Base-by-base conservation (phyloP, 371 early-diverging fungal genomes). In the Mortierella sp. region DNA sequence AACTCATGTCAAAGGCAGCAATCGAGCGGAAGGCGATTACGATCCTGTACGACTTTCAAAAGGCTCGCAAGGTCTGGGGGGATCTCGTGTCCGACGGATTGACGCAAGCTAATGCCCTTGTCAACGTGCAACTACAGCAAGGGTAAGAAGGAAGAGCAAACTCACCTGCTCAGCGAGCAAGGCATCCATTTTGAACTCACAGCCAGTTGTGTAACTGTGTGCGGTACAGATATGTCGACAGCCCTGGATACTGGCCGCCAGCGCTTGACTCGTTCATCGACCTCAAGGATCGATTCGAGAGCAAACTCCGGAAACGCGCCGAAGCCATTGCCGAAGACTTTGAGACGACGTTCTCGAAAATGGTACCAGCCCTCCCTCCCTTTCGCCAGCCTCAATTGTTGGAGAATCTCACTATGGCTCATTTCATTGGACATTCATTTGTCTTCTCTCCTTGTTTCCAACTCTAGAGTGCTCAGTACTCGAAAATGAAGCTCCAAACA, bases 41-140 rank as follows among this genome's bases (percentile, higher is more conserved):
- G 45, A 76, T 76, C 51, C 57, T 76, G 0, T 43, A 56, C 45
- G 76, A 68, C 44, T 76, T 76, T 50, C 76, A 76, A 29, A 55
- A 47, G 29, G 27, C 76, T 7, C 68, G 76, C 19, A 76, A 76
- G 58, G 69, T 76, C 19, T 76, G 76, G 76, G 57, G 64, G 8
- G 76, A 68, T 46, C 76, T 76, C 41, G 76, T 76, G 31, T 68
- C 68, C 14, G 76, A 76, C 57, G 76, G 76, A 29, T 57, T 76
- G 53, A 64, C 76, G 3, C 76, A 76, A 28, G 76, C 76, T 14
- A 76, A 76, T 53, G 64, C 69, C 2, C 57, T 76, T 4, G 76
- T 76, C 50, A 76, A 76, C 50, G 69, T 76, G 22, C 76, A 76
- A 60, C 50, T 76, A 22, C 76, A 76, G 21, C 76, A 76, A 57